Evolutionary conservation across 768 basidiomycete genomes (phyloP).

Genomic region (Collybia sordida): DNA sequence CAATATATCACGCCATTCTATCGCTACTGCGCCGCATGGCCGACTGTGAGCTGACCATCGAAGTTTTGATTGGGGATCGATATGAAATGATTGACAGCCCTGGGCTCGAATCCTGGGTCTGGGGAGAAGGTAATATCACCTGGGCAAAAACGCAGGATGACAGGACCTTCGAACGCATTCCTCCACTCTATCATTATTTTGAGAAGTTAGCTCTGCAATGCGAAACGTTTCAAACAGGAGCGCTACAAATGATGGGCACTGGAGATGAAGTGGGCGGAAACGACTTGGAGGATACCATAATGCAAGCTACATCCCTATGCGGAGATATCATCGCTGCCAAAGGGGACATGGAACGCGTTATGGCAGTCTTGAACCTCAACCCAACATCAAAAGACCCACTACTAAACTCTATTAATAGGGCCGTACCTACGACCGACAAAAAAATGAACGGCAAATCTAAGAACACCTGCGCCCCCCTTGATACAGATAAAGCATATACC

Average conservation of each 20-base stretch:
- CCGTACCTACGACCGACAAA: neutral
- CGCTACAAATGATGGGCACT: slow-evolving; percentile 35
- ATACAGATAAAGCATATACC: slow-evolving; percentile 39
- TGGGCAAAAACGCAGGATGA: slow-evolving; percentile 34
- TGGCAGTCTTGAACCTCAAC: slow-evolving; percentile 35
- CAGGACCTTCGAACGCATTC: slow-evolving; percentile 28
- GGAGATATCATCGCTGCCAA: slow-evolving; percentile 51
- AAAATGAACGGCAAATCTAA: slow-evolving; percentile 26
- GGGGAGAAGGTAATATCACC: slow-evolving; percentile 37
- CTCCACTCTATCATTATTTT: slow-evolving; percentile 50
- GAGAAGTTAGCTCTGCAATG: slow-evolving; percentile 52
- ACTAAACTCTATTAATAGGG: too few species aligned
- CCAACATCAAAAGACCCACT: slow-evolving; percentile 8
- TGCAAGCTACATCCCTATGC: slow-evolving; percentile 45
- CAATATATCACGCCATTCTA: slow-evolving; percentile 49
- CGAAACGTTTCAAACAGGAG: slow-evolving; percentile 47
- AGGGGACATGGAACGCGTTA: slow-evolving; percentile 48
- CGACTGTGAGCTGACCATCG: slow-evolving; percentile 51
- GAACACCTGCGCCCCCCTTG: slow-evolving; percentile 25
- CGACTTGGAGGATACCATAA: slow-evolving; percentile 37
- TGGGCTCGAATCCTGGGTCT: slow-evolving; percentile 51
- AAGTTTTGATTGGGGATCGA: slow-evolving; percentile 38
- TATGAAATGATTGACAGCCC: slow-evolving; percentile 36
- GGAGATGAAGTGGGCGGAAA: slow-evolving; percentile 21
- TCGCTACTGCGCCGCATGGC: slow-evolving; percentile 45